Base-by-base conservation (phyloP, 805 yeast species). In the Peterozyma toletana region DNA sequence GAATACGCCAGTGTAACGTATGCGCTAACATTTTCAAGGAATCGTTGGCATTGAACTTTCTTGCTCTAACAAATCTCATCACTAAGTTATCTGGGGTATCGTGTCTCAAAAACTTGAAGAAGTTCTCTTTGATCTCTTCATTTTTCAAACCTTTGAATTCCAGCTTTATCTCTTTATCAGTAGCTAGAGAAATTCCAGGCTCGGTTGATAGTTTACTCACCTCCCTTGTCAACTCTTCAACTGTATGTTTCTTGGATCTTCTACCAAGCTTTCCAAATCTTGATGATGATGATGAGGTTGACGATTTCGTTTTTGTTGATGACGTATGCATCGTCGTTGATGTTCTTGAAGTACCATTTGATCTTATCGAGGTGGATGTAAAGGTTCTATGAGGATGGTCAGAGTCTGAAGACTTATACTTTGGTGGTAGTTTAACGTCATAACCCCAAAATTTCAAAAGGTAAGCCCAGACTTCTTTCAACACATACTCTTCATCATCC, bases 1-100 rank as follows among this genome's bases (percentile, higher is more conserved):
- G 69, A 13, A 67, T 49, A 57, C 97, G 78, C 96, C 96, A 90
- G 48, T 75, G 70, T 51, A 87, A 59, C 5, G 95, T 81, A 48
- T 74, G 69, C n/a, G 82, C 70, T 41, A 87, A 56, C 95, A 89
- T 88, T 16, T 68, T 67, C 45, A 86, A 58, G 0, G 88, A 72
- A 55, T 80, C 77, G 52, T 78, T 82, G 17, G 80, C 70, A 50
- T 84, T 78, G 82, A 88, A 88, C 64, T 88, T 88, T 64, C 96
- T 80, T 34, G 96, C 96, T 53, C 96, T 73, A 21, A 86, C 63
- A 55, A 83, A 90, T 54, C 95, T 75, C 55, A 90, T 69, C 30
- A 87, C 41, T 51, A 82, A 62, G 53, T 85, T 83, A 62, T 93
- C 99, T 3, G 95, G 85, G 39, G 82, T 71, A 59, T 91, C 98